These are phyloP conservation scores for Wilcoxina mikolae DNA, from an alignment of 495 filamentous ascomycete genomes.

Conservation along the genomic window DNA sequence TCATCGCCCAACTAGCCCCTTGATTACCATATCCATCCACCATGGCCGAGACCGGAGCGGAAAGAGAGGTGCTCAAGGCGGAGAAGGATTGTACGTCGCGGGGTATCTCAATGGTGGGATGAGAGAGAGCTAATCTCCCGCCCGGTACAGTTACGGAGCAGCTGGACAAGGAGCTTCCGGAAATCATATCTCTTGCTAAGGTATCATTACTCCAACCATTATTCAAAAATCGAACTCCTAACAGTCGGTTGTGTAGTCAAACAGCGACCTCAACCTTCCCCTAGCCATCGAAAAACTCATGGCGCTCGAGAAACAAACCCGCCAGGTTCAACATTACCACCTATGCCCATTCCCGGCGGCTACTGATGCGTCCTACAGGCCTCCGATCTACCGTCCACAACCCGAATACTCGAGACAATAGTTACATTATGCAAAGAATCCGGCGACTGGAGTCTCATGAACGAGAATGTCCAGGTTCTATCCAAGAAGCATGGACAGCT, in stretches of 20 bases:
- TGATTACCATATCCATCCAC: not conserved
- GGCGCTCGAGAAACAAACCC: slow-evolving; percentile 80
- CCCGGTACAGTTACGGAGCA: slow-evolving; percentile 51
- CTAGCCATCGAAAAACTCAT: slow-evolving; percentile 86
- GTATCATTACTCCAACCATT: slow-evolving; percentile 33
- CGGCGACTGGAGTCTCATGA: slow-evolving; percentile 81
- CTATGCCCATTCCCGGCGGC: not conserved
- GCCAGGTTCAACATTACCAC: slow-evolving; percentile 50
- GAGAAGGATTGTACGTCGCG: slow-evolving; percentile 43
- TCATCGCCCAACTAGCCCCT: not conserved
- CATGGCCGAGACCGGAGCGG: slow-evolving; percentile 15
- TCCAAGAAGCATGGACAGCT: slow-evolving; percentile 99
- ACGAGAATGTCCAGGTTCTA: slow-evolving; percentile 85
- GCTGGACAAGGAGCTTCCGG: slow-evolving; percentile 76
- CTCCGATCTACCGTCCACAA: slow-evolving; percentile 88
- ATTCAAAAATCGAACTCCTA: too few relatives aligned
- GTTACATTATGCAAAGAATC: slow-evolving; percentile 88
- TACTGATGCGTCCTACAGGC: slow-evolving; percentile 41
- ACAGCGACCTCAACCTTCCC: slow-evolving; percentile 52
- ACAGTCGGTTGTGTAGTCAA: slow-evolving; percentile 6
- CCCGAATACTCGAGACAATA: slow-evolving; percentile 67
- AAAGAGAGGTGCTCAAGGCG: slow-evolving; percentile 33
- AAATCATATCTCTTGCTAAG: slow-evolving; percentile 75
- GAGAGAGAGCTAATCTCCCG: not conserved
- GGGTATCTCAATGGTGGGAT: slow-evolving; percentile 4